A percentile compares a stretch with the other conserved stretches of the same genome.
These are phyloP conservation scores for Acer yangbiense DNA, from an alignment of 345 rosid genomes.

Conservation along the genomic window DNA sequence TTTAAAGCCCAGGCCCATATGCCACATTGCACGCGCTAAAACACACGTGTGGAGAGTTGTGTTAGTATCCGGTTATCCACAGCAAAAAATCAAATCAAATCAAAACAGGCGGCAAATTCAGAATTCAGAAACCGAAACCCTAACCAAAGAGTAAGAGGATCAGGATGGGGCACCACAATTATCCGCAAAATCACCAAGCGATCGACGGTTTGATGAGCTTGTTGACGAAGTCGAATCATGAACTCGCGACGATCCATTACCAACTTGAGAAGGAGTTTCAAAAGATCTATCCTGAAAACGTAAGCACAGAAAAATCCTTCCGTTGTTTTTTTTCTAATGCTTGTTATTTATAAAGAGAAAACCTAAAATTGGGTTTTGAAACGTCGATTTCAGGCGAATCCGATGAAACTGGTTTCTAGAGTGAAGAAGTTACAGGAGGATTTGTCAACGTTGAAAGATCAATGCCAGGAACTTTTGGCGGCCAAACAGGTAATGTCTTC, in stretches of 20 bases:
- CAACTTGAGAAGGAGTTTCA: slow-evolving; percentile 83
- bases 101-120: slow-evolving; percentile 6
- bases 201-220: slow-evolving; percentile 55
- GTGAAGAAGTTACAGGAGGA: slow-evolving; percentile 82
- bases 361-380: background rate
- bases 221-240: slow-evolving; percentile 65
- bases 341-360: too few species aligned
- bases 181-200: slow-evolving; percentile 36
- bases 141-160: slow-evolving; percentile 13
- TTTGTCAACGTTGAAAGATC: slow-evolving; percentile 56
- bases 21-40: background rate
- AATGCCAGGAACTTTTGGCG: slow-evolving; percentile 77
- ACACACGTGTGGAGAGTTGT: background rate
- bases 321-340: background rate
- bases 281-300: slow-evolving; percentile 74
- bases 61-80: too few species aligned
- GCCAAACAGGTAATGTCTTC: slow-evolving; percentile 72
- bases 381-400: slow-evolving; percentile 63
- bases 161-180: slow-evolving; percentile 41
- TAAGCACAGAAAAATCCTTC: slow-evolving; percentile 22
- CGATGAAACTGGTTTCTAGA: slow-evolving; percentile 70
- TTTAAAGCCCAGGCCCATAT: background rate
- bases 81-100: background rate
- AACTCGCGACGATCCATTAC: slow-evolving; percentile 63
- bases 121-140: slow-evolving; percentile 7